Evolutionary conservation across 345 rosid genomes (phyloP).

Genomic region (Salix brachista): DNA sequence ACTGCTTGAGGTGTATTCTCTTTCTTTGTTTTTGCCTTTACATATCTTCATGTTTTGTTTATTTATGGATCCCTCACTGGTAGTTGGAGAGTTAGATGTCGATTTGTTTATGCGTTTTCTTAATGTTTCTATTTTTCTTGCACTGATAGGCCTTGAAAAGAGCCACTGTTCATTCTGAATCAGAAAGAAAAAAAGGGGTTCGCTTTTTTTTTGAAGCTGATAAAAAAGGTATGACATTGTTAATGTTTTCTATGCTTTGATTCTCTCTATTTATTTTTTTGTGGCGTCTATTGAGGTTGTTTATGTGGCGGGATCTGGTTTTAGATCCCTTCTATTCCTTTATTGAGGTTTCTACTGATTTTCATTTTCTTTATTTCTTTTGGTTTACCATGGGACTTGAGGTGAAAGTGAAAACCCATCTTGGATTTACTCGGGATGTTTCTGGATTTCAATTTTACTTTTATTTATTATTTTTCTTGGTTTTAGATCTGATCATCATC

Average conservation of each 20-base stretch:
- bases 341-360: constrained; percentile 24
- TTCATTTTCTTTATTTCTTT: background rate
- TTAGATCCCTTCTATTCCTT: constrained; percentile 29
- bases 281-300: background rate
- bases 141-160: constrained; percentile 15
- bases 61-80: background rate
- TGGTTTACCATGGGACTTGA: background rate
- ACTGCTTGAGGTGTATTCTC: background rate
- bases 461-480: constrained; percentile 12
- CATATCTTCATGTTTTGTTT: background rate
- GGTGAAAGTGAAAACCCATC: constrained; percentile 7
- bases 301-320: constrained; percentile 37
- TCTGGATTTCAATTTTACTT: background rate
- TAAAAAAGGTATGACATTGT: constrained; percentile 13
- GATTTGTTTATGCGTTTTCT: background rate
- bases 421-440: constrained; percentile 8
- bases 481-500: constrained; percentile 28
- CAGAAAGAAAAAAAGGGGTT: background rate
- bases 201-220: constrained; percentile 1
- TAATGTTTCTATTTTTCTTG: constrained; percentile 3
- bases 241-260: background rate
- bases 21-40: background rate
- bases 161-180: constrained; percentile 14
- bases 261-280: background rate
- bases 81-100: background rate